These are phyloP conservation scores for Calcarisporium arbuscula DNA, from an alignment of 2,329 filamentous ascomycete species.

Conservation along the genomic window DNA sequence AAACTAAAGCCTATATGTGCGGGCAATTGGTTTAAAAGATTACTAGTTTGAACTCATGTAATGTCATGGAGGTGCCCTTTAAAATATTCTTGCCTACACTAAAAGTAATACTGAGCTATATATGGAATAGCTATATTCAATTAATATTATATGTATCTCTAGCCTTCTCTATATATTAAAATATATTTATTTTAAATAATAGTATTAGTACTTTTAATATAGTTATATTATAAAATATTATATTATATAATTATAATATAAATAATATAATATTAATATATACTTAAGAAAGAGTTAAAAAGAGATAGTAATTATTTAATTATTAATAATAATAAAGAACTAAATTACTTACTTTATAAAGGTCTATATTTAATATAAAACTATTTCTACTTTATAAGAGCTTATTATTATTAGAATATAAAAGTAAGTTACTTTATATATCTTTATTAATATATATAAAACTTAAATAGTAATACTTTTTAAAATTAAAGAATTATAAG, in stretches of 20 bases:
- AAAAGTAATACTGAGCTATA: too few species aligned
- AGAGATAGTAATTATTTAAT: not conserved
- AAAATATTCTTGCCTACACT: too few species aligned
- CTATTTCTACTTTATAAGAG: not conserved
- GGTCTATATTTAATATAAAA: not conserved
- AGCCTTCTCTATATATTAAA: too few species aligned
- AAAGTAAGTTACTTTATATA: not conserved
- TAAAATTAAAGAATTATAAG: not conserved
- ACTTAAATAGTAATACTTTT: not conserved
- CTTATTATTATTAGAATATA: not conserved
- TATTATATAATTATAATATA: not conserved
- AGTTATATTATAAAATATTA: not conserved
- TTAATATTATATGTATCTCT: too few species aligned
- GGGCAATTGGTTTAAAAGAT: too few species aligned
- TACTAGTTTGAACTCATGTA: too few species aligned
- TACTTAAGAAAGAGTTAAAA: not conserved
- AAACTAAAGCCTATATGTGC: too few species aligned
- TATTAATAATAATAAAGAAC: not conserved
- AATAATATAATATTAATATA: not conserved
- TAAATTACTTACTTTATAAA: constrained; percentile 1
- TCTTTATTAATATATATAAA: not conserved
- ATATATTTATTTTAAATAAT: not conserved
- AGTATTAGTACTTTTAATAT: not conserved
- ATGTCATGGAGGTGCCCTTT: too few species aligned
- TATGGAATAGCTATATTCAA: too few species aligned